Conservation (phyloP, 352 stramenopile genomes). For the Globisporangium canariense region DNA sequence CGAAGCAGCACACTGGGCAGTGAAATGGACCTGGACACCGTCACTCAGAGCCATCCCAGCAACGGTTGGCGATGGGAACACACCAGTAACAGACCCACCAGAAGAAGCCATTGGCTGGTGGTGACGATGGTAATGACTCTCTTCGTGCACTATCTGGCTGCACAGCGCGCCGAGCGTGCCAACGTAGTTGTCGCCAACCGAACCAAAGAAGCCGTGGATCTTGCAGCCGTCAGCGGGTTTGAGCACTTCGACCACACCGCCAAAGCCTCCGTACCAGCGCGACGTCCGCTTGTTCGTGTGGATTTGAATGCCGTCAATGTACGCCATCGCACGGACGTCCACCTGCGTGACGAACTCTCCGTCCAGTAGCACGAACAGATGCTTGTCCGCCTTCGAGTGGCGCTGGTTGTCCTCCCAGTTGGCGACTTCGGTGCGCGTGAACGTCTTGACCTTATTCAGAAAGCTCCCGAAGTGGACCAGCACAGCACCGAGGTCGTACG, state of each 20-base stretch:
- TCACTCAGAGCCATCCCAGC: constrained; percentile 19
- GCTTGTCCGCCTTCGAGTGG: constrained; percentile 24
- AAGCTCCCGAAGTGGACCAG: constrained; percentile 37
- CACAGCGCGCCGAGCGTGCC: constrained; percentile 45
- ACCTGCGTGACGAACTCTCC: constrained; percentile 52
- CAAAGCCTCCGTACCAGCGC: constrained; percentile 60
- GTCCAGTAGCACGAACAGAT: constrained; percentile 41
- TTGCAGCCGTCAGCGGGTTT: constrained; percentile 33
- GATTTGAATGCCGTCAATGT: constrained; percentile 63
- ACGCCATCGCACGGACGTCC: constrained; percentile 52
- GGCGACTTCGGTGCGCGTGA: constrained; percentile 30
- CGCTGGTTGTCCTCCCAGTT: constrained; percentile 15
- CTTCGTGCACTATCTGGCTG: constrained; percentile 11
- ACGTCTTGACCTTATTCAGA: constrained; percentile 39
- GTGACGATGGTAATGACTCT: neutral
- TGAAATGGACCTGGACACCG: constrained; percentile 17
- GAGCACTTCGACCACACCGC: constrained; percentile 41
- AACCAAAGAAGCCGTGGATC: constrained; percentile 55
- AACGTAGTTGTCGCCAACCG: constrained; percentile 41
- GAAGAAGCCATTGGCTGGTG: neutral
- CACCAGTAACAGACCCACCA: neutral
- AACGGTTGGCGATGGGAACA: constrained; percentile 17
- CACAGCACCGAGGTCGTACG: constrained; percentile 39
- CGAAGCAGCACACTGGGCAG: neutral
- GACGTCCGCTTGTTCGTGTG: constrained; percentile 57